Conservation (phyloP, 2,329 filamentous ascomycete genomes). For the Alternaria sp. region DNA sequence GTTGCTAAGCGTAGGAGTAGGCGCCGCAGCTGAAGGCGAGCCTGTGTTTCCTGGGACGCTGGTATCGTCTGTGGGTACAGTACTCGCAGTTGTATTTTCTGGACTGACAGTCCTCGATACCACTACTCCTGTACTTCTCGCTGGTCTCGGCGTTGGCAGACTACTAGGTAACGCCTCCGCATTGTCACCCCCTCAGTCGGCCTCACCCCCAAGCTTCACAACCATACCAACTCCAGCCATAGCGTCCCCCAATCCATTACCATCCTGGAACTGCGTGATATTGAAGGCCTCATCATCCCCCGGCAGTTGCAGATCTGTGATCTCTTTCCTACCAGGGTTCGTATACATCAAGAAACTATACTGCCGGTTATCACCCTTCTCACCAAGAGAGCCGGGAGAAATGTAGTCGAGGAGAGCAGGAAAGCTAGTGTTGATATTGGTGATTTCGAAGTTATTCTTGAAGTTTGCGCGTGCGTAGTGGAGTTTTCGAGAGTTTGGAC, state of each 20-base stretch:
- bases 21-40: not conserved
- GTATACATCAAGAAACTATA: constrained; percentile 48
- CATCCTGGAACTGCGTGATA: constrained; percentile 39
- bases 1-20: not conserved
- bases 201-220: constrained; percentile 44
- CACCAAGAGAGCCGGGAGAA: constrained; percentile 43
- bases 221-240: constrained; percentile 47
- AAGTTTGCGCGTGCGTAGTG: constrained; percentile 48
- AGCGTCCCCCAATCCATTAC: constrained; percentile 42
- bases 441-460: constrained; percentile 38
- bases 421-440: constrained; percentile 35
- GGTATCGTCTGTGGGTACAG: not conserved
- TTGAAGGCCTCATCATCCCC: constrained; percentile 39
- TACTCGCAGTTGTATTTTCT: not conserved
- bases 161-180: constrained; percentile 18
- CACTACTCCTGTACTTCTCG: not conserved
- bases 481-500: constrained; percentile 36
- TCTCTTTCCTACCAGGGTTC: constrained; percentile 36
- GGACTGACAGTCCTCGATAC: not conserved
- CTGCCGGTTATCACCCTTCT: constrained; percentile 43
- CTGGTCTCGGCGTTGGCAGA: constrained; percentile 14
- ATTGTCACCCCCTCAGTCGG: constrained; percentile 24
- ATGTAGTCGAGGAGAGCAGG: constrained; percentile 38
- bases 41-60: not conserved
- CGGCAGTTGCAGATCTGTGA: constrained; percentile 37